Percentiles rank a stretch among this genome's conserved stretches.
These are phyloP conservation scores for Apiotrichum mycotoxinovorans DNA, from an alignment of 1,284 basidiomycete species.

Conservation along the genomic window DNA sequence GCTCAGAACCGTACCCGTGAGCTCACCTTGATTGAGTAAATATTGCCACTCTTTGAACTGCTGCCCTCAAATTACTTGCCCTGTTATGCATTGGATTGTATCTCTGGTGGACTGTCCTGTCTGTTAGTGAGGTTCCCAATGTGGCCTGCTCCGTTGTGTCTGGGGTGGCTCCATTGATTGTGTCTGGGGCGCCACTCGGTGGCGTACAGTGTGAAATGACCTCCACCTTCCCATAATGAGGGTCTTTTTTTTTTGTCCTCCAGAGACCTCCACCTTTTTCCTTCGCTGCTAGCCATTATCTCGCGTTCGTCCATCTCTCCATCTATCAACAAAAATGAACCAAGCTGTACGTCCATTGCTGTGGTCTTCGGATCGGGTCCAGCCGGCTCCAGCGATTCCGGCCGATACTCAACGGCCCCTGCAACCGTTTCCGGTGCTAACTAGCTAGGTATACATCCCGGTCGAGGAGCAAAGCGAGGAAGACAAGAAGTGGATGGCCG, in stretches of 20 bases:
- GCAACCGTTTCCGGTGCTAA: too few species aligned
- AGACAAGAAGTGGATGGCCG: conserved; percentile 49
- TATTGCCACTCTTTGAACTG: too few species aligned
- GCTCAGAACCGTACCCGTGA: conserved; percentile 50
- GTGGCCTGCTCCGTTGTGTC: too few species aligned
- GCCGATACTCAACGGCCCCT: too few species aligned
- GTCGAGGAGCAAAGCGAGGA: conserved; percentile 40
- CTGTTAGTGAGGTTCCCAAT: background rate
- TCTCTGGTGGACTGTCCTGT: background rate
- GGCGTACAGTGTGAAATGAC: background rate
- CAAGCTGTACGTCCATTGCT: conserved; percentile 8
- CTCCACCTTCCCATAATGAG: background rate
- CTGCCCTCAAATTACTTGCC: too few species aligned
- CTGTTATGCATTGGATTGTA: conserved; percentile 4
- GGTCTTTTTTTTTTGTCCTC: background rate
- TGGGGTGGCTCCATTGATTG: too few species aligned
- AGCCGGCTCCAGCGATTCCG: too few species aligned
- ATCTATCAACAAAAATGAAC: conserved; percentile 13
- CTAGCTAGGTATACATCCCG: conserved; percentile 41
- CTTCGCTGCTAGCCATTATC: background rate
- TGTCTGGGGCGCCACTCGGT: too few species aligned
- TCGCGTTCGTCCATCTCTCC: background rate
- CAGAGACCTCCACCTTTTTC: conserved; percentile 4
- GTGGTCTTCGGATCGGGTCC: too few species aligned
- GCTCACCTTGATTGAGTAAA: conserved; percentile 45